Percentiles rank a stretch among this genome's conserved stretches.
These are phyloP conservation scores for Neofusicoccum umdonicola DNA, from an alignment of 2,329 filamentous ascomycete genomes.

Conservation along the genomic window DNA sequence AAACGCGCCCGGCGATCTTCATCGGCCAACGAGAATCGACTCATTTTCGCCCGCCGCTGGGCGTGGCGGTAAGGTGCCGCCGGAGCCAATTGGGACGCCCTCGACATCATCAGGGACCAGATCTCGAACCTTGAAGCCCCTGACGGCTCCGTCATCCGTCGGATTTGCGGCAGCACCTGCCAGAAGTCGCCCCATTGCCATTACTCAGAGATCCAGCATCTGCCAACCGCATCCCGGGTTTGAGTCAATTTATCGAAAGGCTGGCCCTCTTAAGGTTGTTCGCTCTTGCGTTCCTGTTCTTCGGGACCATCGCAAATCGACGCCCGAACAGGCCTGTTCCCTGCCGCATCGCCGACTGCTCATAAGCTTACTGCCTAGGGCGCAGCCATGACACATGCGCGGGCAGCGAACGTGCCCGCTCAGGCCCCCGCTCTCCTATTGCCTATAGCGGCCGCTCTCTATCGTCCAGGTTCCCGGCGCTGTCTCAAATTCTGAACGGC, in stretches of 20 bases:
- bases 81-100: neutral
- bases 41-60: neutral
- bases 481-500: slow-evolving; percentile 10
- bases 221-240: neutral
- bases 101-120: neutral
- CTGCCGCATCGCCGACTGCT: slow-evolving; percentile 6
- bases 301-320: slow-evolving; percentile 12
- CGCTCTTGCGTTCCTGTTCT: neutral
- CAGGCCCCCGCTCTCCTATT: neutral
- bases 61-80: slow-evolving; percentile 4
- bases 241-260: neutral
- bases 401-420: neutral
- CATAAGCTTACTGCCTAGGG: slow-evolving; percentile 13
- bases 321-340: neutral
- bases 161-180: neutral
- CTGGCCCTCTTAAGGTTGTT: neutral
- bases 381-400: slow-evolving; percentile 2
- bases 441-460: neutral
- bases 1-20: slow-evolving; percentile 7
- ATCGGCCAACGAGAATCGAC: slow-evolving; percentile 1
- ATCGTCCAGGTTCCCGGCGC: neutral
- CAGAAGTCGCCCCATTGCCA: neutral
- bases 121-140: slow-evolving; percentile 11
- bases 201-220: neutral
- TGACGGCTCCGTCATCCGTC: slow-evolving; percentile 1